Evolutionary conservation across 352 stramenopile genomes (phyloP), one percentile per base, ranked within the genome.

Genomic region (Pythium pectinolyticum): DNA sequence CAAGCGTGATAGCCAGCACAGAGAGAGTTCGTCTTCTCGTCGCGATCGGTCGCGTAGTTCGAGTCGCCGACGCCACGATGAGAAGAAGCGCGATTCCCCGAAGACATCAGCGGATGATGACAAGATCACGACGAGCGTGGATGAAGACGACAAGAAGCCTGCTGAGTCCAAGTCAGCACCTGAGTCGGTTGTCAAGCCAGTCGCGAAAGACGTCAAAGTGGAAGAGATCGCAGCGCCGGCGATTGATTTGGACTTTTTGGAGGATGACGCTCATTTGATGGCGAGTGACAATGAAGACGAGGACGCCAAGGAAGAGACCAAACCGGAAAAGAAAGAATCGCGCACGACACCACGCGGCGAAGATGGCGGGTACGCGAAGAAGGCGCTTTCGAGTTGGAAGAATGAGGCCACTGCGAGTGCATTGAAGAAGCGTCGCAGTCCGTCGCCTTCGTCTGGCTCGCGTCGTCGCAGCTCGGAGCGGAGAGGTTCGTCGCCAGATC

Each of bases 211-310:
- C 32, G 84, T 91, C 14, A 90, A 92, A 66, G 58, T 87, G 43
- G 80, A 94, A 45, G 75, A 91, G 41, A 75, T 94, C 20, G 82
- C 83, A 25, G 86, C 86, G 22, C 86, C 86, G 52, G 86, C 86
- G 3, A 94, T 94, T 64, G 86, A 94, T 57, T 73, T 94, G 57
- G 86, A 90, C 63, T 94, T 94, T 60, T 59, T 94, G 53, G 78
- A 92, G 35, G 82, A 90, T 24, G 72, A 73, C 30, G 63, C 49
- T 28, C 70, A 73, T 28, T 43, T 46, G 0, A 86, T 75, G 61
- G 79, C 82, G 12, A 82, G 70, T 40, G 80, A 82, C n/a, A 60
- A 40, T 19, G 63, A 80, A 17, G 61, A 73, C 19, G 31, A 66
- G 28, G 50, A 48, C 72, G 25, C 60, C 63, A 69, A 52, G 27